phyloP scores from a whole-genome alignment of 2,329 filamentous ascomycete species.

The Claviceps pusilla region DNA sequence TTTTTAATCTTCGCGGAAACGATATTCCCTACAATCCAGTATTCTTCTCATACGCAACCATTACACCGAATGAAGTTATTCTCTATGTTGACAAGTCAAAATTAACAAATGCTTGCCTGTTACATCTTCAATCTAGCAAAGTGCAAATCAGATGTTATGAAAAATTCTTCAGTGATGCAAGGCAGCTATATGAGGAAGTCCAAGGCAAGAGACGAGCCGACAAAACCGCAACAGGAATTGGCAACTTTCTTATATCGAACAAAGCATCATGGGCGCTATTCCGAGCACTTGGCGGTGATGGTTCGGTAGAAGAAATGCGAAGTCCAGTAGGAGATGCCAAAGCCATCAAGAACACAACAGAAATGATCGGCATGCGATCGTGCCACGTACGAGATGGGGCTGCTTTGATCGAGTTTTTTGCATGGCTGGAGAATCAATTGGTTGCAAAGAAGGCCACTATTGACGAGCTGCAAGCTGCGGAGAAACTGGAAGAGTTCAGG shows the following conservation, averaged over 20 bases:
- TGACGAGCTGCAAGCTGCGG: constrained; percentile 82
- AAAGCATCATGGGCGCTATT: constrained; percentile 88
- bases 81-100: constrained; percentile 77
- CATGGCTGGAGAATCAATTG: constrained; percentile 88
- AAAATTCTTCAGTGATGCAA: constrained; percentile 64
- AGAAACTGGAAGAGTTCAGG: constrained; percentile 70
- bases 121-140: constrained; percentile 53
- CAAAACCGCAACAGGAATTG: constrained; percentile 16
- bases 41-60: constrained; percentile 88
- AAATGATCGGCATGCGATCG: constrained; percentile 81
- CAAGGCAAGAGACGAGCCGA: constrained; percentile 25
- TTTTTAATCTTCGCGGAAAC: constrained; percentile 91
- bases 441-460: constrained; percentile 55
- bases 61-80: constrained; percentile 62
- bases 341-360: constrained; percentile 81
- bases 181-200: constrained; percentile 31
- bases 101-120: constrained; percentile 50
- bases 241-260: constrained; percentile 74
- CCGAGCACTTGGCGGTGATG: constrained; percentile 69
- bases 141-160: constrained; percentile 71
- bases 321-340: constrained; percentile 85
- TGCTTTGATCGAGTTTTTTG: constrained; percentile 81
- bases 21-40: constrained; percentile 98
- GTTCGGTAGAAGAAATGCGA: constrained; percentile 69
- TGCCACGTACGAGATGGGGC: constrained; percentile 91